Conservation (phyloP, 148 eudicot species). For the Cornus florida region DNA sequence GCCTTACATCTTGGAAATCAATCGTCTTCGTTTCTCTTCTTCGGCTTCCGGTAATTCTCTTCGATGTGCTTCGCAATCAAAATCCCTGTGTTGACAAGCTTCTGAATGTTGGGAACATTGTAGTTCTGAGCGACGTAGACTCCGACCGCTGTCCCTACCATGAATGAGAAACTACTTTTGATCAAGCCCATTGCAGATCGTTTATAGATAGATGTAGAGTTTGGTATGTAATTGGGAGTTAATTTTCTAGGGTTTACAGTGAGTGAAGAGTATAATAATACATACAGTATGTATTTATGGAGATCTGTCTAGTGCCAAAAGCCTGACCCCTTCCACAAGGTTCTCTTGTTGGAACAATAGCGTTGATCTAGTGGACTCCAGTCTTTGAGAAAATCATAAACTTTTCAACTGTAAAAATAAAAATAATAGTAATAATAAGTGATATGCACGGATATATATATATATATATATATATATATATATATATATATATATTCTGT, state of each 20-base stretch:
- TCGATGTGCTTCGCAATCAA: slow-evolving; percentile 39
- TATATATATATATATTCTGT: no score
- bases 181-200: slow-evolving; percentile 41
- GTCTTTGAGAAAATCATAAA: no score
- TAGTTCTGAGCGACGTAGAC: slow-evolving; percentile 61
- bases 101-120: slow-evolving; percentile 44
- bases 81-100: slow-evolving; percentile 40
- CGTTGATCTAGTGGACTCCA: no score
- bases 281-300: no score
- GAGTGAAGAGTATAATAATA: background rate
- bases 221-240: background rate
- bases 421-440: no score
- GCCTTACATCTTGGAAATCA: background rate
- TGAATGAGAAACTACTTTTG: slow-evolving; percentile 35
- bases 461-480: no score
- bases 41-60: slow-evolving; percentile 55
- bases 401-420: no score
- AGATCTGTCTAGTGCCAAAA: background rate
- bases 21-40: slow-evolving; percentile 38
- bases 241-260: background rate
- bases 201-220: background rate
- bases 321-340: background rate
- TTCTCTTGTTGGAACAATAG: no score
- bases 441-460: no score
- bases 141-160: slow-evolving; percentile 41